Conservation (phyloP, 805 yeast species). For the Debaryomyces prosopidis region DNA sequence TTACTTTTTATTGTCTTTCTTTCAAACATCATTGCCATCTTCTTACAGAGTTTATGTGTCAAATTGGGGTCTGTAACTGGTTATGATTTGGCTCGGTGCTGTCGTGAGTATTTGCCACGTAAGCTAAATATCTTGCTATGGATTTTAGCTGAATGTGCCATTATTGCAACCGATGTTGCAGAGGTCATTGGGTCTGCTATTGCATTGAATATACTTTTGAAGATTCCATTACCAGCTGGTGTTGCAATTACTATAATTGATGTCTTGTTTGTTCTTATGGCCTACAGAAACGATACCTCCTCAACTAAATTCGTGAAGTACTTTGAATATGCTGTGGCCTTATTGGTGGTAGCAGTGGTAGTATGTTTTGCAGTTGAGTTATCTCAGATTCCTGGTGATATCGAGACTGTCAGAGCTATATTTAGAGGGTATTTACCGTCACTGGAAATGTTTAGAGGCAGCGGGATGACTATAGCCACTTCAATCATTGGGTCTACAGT, state of each 20-base stretch:
- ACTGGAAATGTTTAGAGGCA: constrained; percentile 39
- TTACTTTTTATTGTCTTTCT: constrained; percentile 43
- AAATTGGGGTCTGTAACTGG: constrained; percentile 53
- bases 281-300: constrained; percentile 45
- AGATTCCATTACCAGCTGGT: constrained; percentile 51
- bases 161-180: constrained; percentile 53
- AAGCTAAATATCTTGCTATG: constrained; percentile 40
- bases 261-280: constrained; percentile 47
- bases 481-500: constrained; percentile 52
- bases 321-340: constrained; percentile 45
- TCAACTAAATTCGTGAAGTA: constrained; percentile 31
- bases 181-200: constrained; percentile 56
- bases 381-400: constrained; percentile 31
- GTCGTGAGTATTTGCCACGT: constrained; percentile 39
- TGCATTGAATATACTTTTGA: constrained; percentile 46
- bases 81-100: constrained; percentile 45
- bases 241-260: constrained; percentile 46
- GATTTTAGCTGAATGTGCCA: constrained; percentile 48
- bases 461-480: constrained; percentile 48
- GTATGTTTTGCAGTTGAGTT: constrained; percentile 48
- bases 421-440: constrained; percentile 49
- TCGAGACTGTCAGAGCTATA: constrained; percentile 27
- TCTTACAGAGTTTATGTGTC: constrained; percentile 45
- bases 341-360: constrained; percentile 43
- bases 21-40: constrained; percentile 47